Evolutionary conservation across 345 rosid genomes (phyloP).

Genomic region (Schrenkiella parvula): DNA sequence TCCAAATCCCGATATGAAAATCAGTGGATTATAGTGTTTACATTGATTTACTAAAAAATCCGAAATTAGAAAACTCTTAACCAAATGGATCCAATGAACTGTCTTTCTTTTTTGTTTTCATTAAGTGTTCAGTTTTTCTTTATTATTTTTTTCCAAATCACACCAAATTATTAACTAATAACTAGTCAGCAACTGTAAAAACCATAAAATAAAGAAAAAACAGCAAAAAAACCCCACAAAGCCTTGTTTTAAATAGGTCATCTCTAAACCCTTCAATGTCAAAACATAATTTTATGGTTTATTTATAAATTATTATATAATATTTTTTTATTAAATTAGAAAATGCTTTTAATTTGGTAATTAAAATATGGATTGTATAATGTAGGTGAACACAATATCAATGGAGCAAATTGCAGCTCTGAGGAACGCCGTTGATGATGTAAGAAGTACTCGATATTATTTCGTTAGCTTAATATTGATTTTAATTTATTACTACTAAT

Average conservation of each 20-base stretch:
- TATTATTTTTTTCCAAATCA: neutral
- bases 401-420: slow-evolving; percentile 52
- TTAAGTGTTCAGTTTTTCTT: neutral
- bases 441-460: slow-evolving; percentile 30
- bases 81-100: neutral
- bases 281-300: too few relatives aligned
- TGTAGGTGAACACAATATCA: slow-evolving; percentile 63
- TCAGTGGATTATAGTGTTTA: too few relatives aligned
- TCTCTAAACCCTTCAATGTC: neutral
- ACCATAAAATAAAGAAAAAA: too few relatives aligned
- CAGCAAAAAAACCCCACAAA: neutral
- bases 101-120: neutral
- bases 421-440: slow-evolving; percentile 56
- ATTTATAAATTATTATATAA: too few relatives aligned
- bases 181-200: neutral
- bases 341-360: neutral
- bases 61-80: neutral
- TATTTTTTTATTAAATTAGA: neutral
- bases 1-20: too few relatives aligned
- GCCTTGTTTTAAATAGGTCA: neutral
- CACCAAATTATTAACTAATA: slow-evolving; percentile 23
- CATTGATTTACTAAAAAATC: neutral
- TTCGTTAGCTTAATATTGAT: neutral
- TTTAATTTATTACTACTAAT: neutral
- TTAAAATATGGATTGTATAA: neutral